Evolutionary conservation across 163 green algal species (phyloP).

Genomic region (Volvox carteri): DNA sequence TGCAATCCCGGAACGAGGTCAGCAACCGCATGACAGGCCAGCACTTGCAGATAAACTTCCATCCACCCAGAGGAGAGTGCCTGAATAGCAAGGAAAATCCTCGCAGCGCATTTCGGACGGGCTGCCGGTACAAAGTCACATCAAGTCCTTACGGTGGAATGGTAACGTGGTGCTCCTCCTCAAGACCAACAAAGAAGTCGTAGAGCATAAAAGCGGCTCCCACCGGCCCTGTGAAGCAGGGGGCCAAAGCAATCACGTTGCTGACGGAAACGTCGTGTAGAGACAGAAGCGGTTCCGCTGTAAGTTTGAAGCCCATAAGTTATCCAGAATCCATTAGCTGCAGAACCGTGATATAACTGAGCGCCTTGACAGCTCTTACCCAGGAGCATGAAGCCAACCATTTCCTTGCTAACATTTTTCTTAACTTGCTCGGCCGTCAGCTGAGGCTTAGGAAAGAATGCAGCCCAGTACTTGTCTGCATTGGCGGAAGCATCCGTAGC

Average conservation of each 20-base stretch:
- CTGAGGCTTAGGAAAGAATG: constrained; percentile 54
- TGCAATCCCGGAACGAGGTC: no score
- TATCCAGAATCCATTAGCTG: no score
- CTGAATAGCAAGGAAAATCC: neutral
- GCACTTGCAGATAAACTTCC: no score
- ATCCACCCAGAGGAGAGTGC: no score
- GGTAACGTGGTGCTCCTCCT: constrained; percentile 56
- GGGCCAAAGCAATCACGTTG: constrained; percentile 2
- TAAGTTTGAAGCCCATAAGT: no score
- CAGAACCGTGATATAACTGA: no score
- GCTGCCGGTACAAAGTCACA: constrained; percentile 20
- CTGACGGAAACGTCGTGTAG: neutral
- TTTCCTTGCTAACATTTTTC: constrained; percentile 61
- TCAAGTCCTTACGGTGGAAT: constrained; percentile 54
- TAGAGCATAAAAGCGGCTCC: constrained; percentile 61
- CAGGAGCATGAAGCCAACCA: constrained; percentile 61
- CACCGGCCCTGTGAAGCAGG: constrained; percentile 32
- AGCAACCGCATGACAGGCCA: no score
- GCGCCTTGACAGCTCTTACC: no score
- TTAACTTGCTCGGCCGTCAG: constrained; percentile 38
- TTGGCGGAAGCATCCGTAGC: neutral
- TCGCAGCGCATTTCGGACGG: neutral
- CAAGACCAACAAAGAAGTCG: constrained; percentile 59
- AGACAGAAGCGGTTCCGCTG: neutral
- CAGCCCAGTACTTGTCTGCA: constrained; percentile 49